phyloP scores from a whole-genome alignment of 768 basidiomycete species.

The Boletellus sp. region DNA sequence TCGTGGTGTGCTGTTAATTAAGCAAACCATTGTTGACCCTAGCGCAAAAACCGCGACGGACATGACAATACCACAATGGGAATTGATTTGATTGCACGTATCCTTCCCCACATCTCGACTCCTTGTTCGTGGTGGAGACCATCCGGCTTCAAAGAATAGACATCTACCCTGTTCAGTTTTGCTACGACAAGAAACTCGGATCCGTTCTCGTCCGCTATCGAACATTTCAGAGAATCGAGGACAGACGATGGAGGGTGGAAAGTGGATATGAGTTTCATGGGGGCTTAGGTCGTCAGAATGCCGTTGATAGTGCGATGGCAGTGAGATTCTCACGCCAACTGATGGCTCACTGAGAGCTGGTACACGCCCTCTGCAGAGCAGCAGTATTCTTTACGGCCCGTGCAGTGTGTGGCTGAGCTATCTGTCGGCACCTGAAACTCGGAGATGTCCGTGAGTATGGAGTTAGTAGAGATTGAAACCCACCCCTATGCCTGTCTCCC shows the following conservation, averaged over 20 bases:
- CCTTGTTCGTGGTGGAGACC: slow-evolving; percentile 59
- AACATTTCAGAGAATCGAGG: slow-evolving; percentile 63
- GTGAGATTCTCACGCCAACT: no score
- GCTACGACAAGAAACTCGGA: slow-evolving; percentile 67
- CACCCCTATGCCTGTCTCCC: no score
- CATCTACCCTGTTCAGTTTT: slow-evolving; percentile 62
- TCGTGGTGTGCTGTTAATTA: slow-evolving; percentile 30
- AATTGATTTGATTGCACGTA: slow-evolving; percentile 53
- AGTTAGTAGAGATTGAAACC: no score
- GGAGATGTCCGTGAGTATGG: no score
- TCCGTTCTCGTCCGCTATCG: slow-evolving; percentile 44
- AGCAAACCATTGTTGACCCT: slow-evolving; percentile 6
- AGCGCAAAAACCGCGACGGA: background rate
- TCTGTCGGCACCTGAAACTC: no score
- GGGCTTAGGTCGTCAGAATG: no score
- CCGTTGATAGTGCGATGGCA: no score
- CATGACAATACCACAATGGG: slow-evolving; percentile 47
- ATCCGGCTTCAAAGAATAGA: slow-evolving; percentile 59
- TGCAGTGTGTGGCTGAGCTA: no score
- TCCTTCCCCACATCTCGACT: slow-evolving; percentile 66
- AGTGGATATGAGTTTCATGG: slow-evolving; percentile 58
- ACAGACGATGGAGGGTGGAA: slow-evolving; percentile 78
- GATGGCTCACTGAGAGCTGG: no score
- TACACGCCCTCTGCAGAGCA: no score
- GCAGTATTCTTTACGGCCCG: no score